Percentiles rank a stretch among this genome's conserved stretches.
phyloP scores from a whole-genome alignment of 768 basidiomycete genomes.

The Cyclocybe cylindracea region DNA sequence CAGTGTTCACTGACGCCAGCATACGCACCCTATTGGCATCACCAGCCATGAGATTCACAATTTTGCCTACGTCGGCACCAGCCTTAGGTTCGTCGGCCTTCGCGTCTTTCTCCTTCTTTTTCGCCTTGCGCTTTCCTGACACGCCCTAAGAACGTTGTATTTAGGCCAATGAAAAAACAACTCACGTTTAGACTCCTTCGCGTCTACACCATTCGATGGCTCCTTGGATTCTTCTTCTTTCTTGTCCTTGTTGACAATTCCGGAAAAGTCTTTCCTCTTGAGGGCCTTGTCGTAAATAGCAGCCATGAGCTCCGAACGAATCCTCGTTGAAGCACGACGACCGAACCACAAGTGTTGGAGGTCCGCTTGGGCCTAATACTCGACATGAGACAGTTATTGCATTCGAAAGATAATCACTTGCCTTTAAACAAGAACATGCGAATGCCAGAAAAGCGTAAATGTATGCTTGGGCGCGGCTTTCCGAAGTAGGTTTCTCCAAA shows the following conservation, averaged over 20 bases:
- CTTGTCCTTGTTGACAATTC: constrained; percentile 52
- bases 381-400: not conserved
- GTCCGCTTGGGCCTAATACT: constrained; percentile 57
- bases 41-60: constrained; percentile 86
- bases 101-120: constrained; percentile 36
- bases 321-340: constrained; percentile 71
- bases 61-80: constrained; percentile 87
- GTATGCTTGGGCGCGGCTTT: constrained; percentile 63
- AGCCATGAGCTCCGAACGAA: constrained; percentile 81
- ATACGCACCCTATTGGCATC: constrained; percentile 60
- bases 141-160: not conserved
- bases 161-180: not conserved
- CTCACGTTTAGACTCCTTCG: constrained; percentile 21
- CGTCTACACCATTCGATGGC: constrained; percentile 29
- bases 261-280: constrained; percentile 81
- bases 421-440: constrained; percentile 58
- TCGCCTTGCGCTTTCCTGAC: constrained; percentile 30
- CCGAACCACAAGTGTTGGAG: constrained; percentile 80
- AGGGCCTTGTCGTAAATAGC: constrained; percentile 88
- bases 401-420: constrained; percentile 6
- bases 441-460: constrained; percentile 81
- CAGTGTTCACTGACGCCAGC: not conserved
- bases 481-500: constrained; percentile 41
- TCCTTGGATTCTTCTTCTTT: constrained; percentile 26
- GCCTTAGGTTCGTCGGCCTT: constrained; percentile 60